Base-by-base conservation (phyloP, 1,284 basidiomycete genomes). In the Vanrija humicola region DNA sequence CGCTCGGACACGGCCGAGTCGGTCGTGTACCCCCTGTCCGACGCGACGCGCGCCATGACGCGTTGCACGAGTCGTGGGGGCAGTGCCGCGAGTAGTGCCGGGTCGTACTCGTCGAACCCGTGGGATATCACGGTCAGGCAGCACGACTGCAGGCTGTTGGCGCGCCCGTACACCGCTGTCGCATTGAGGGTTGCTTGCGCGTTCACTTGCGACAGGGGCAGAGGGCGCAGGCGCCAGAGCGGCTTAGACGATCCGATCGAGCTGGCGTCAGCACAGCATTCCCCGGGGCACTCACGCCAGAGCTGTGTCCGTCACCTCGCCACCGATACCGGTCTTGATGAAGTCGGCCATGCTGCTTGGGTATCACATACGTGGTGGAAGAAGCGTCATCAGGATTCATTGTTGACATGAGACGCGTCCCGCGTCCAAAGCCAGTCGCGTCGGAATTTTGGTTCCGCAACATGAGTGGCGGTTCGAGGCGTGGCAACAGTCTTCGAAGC, bases 181-280 rank as follows among this genome's bases (percentile, higher is more conserved):
- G 46, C 21, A 21, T 16, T 25, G 21, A 14, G 18, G 18, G 26
- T 39, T 28, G 45, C 39, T 10, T 16, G 6, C 6, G 58, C 55
- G 26, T 58, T 53, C 16, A 68, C 50, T 26, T 66, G 70, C 7
- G 47, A 26, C 25, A 73, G 55, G 1, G 70, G 69, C 3, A 73
- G 61, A 15, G 70, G 67, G 12, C 46, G 54, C 10, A 70, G 61
- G 19, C 62, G 61, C 70, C 70, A 73, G 26, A 64, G 46, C 5
- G 68, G 69, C 23, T 62, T 63, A 14, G 52, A 16, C 1, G 48
- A 9, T 5, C 44, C 43, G n/a, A 19, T 18, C 2, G 56, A 44
- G 28, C 65, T 69, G 45, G 10, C 18, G 40, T 57, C 42, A 59
- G 60, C 38, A 10, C 39, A 18, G 34, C 21, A 23, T 18, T 19